Evolutionary conservation across 495 filamentous ascomycete species (phyloP), one percentile per base, ranked within the genome.

Genomic region (Penicillium paxilli): DNA sequence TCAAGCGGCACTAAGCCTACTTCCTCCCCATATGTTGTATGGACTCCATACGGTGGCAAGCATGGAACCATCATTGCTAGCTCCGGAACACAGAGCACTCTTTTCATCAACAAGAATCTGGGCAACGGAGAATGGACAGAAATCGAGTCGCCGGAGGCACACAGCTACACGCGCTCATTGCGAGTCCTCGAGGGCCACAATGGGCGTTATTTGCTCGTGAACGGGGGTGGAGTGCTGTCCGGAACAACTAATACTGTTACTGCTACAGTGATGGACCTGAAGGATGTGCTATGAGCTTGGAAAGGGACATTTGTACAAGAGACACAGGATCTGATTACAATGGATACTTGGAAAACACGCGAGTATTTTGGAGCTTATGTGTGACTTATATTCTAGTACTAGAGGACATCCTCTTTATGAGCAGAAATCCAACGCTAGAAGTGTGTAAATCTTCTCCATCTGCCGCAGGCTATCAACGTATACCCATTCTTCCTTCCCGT

Each of bases 61-160:
- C 75, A 84, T 51, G 83, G 83, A 9, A 84, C 83, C 0, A 76
- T 83, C 45, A 72, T 87, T 11, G 83, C 82, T 24, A 84, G 80
- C 54, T 70, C 71, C 6, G 79, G 79, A 0, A 77, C 72, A 7
- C 59, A 73, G 28, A 66, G 67, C n/a, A 67, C 80, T 19, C 55
- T 89, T 3, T 89, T 83, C 47, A 60, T 83, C 20, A 89, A 88
- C 57, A 66, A 72, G 30, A 71, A 66, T 6, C 69, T 87, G 4
- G 85, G 84, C 8, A 73, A 77, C 33, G 75, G 71, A 21, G 64
- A 76, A 10, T 88, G 86, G 86, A 77, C 73, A 32, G 77, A 71
- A 54, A 65, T 81, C 2, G 44, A 63, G 5, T 81, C 79, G 1
- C 73, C 73, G 1, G 76, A 83, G 59, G 58, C 64, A 1, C 62